phyloP scores from a whole-genome alignment of 805 yeast species.

The Suhomyces faveliae region DNA sequence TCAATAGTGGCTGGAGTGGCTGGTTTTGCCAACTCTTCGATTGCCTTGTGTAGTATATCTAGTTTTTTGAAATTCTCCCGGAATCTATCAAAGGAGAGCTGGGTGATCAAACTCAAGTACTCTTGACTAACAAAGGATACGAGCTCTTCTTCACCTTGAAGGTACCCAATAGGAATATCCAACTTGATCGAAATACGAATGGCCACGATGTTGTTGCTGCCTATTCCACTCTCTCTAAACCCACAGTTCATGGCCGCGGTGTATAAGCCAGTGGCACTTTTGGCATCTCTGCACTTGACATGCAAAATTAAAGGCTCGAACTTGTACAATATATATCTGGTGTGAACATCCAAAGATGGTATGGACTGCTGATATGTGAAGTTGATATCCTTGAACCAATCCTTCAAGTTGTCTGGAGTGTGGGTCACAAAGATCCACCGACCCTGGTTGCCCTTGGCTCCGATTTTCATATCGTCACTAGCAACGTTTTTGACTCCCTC shows the following conservation, averaged over 20 bases:
- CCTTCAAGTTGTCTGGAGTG: constrained; percentile 44
- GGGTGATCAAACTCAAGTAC: constrained; percentile 53
- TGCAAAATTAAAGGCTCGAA: constrained; percentile 86
- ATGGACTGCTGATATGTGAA: constrained; percentile 15
- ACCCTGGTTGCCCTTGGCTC: constrained; percentile 86
- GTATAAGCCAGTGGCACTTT: constrained; percentile 59
- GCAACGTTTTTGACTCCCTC: constrained; percentile 59
- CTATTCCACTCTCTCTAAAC: constrained; percentile 84
- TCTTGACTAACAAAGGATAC: constrained; percentile 48
- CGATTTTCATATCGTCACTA: constrained; percentile 42
- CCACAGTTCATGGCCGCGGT: constrained; percentile 81
- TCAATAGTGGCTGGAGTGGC: constrained; percentile 2
- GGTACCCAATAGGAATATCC: constrained; percentile 74
- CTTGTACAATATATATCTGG: constrained; percentile 67
- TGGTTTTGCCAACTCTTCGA: constrained; percentile 29
- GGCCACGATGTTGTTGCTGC: constrained; percentile 74
- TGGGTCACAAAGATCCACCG: constrained; percentile 82
- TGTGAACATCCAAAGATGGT: constrained; percentile 12
- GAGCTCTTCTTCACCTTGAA: constrained; percentile 27
- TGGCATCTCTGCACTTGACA: constrained; percentile 67
- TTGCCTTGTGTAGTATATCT: constrained; percentile 43
- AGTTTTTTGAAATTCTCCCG: constrained; percentile 62
- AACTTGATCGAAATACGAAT: constrained; percentile 70
- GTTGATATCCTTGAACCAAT: constrained; percentile 46
- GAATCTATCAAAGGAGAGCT: constrained; percentile 61